Evolutionary conservation across 75 land plant species (phyloP), one percentile per base, ranked within the genome.

Genomic region (Gnetum montanum): DNA sequence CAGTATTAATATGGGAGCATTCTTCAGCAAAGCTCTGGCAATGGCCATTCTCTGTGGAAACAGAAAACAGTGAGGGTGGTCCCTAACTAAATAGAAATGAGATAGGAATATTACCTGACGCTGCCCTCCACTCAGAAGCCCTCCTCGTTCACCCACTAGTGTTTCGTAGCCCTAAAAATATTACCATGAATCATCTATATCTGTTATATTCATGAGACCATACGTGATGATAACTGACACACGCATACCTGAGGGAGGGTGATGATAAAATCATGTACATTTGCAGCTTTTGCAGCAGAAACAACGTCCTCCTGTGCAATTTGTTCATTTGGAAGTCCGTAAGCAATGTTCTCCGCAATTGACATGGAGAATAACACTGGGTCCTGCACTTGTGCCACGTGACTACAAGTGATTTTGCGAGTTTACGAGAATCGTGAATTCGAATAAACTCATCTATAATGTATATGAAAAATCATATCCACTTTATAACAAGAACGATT

Each of bases 221-320:
- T 3, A 57, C 13, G 43, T 5, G 20, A 43, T 27, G 24, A 50
- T 35, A 51, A 49, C 8, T 7, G n/a, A n/a, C n/a, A 8, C 51
- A 24, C 12, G 50, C 29, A 49, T 29, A 95, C 99, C 96, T 90
- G 82, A 11, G 99, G 96, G 28, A 95, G 88, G 27, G 91, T 68
- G 59, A 83, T 62, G 27, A 95, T 81, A 48, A 95, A 95, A 10
- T 95, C 99, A 73, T 95, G 99, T 38, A 92, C 99, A 69, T 95
- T 95, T 52, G 99, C 99, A 54, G 99, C 96, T 72, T 90, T 95
- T 16, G 99, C 96, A 50, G 96, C 96, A 48, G 70, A 82, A 60
- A 95, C 61, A 3, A 95, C 75, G 37, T 90, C 90, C 31, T 81
- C 88, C 58, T 73, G 77, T 35, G 92, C 78, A 20, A 90, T 91